Evolutionary conservation across 495 filamentous ascomycete species (phyloP), one percentile per base, ranked within the genome.

Genomic region (Tetracladium marchalianum): DNA sequence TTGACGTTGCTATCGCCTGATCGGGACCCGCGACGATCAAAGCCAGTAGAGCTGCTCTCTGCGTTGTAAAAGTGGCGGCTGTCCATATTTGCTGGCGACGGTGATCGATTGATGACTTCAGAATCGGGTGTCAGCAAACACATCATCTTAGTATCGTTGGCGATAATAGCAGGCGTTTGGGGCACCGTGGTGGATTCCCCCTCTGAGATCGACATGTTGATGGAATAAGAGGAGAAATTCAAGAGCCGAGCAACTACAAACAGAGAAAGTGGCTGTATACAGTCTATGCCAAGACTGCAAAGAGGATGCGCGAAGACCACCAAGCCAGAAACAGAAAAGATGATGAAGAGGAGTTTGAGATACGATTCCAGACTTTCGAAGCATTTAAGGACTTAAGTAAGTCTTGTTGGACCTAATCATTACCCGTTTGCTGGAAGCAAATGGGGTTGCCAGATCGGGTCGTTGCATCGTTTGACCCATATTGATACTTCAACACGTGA

Each of bases 401-500:
- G 13, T 18, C 32, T 17, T 31, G 17, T 12, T 41, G 12, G 24
- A 38, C 31, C 12, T 39, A 22, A 11, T 16, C 17, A n/a, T 38
- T 7, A 39, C 40, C 31, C 50, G 50, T 53, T 53, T 53, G 50
- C 35, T 44, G 34, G 39, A 39, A 47, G 39, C 51, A 49, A 53
- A 53, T 49, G 44, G 43, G 45, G 34, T 44, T 34, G 31, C n/a
- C 13, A 11, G 5, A 33, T 35, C 47, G 43, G 52, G 9, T 24
- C 31, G 7, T 33, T 46, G 43, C 52, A 49, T 43, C 40, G 43
- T 54, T 40, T 47, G 52, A 34, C 22, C 11, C 41, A 24, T 41
- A 9, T 31, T 27, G 22, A 27, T 27, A 3, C 3, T 27, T 27
- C 22, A 27, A 27, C 22, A 27, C 22, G 22, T 27, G 22, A 27